Base-by-base conservation (phyloP, 2,329 filamentous ascomycete species). In the Verticillium nubilum region DNA sequence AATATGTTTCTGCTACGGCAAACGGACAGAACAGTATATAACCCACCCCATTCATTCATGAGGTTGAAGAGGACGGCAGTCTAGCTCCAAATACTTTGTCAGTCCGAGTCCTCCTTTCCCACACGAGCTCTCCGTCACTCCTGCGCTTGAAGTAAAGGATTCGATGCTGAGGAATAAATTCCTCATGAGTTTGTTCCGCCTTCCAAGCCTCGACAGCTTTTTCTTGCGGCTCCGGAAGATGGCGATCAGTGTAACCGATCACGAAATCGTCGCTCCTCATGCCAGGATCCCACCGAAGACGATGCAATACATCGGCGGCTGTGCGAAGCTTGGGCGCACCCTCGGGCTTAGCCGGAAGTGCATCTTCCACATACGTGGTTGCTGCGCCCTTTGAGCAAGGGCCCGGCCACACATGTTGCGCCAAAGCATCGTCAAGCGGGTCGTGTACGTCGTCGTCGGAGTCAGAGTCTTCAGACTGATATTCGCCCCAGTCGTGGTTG, bases 111-210 rank as follows among this genome's bases (percentile, higher is more conserved):
- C 75, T 76, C 62, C 81, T 72, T 65, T 87, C 83, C 85, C 85
- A 87, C 4, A 86, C 74, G n/a, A 81, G 69, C 4, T 67, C 68
- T 0, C 76, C 76, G 61, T 84, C 82, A 59, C 76, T 80, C 67
- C 70, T 78, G 12, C 79, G 75, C 69, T 79, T 84, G 66, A 88
- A 87, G 68, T 85, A 87, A 59, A 85, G 67, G 62, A 88, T 85
- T 17, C 85, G 76, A 66, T 87, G 85, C 70, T 87, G 83, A 6
- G 86, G 86, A 59, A 88, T 87, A 66, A 86, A 88, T 69, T 88
- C 85, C 61, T 87, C 84, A 63, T 87, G 81, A 31, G 85, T 86
- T 70, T 83, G 80, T 66, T 87, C 85, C 17, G 73, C 76, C 73
- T 83, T 86, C 85, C 85, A 88, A 29, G 76, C 72, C 57, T 79